phyloP scores from a whole-genome alignment of 345 rosid genomes.

The Tarenaya hassleriana region DNA sequence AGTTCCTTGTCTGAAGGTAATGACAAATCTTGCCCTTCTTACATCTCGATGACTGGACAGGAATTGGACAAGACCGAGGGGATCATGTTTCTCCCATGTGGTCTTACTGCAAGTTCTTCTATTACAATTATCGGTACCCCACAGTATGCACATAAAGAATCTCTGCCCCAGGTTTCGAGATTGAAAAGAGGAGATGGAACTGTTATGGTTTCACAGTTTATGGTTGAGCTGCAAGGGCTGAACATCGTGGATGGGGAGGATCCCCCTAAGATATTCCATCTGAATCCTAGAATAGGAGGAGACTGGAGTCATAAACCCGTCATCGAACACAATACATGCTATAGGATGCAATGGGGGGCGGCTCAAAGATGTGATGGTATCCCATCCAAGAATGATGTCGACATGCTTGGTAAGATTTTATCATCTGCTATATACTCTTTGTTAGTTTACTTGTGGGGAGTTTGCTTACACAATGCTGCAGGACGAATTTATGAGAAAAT shows the following conservation, averaged over 20 bases:
- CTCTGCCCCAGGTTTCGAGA: conserved; percentile 63
- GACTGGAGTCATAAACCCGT: conserved; percentile 87
- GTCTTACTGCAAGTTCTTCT: conserved; percentile 90
- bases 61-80: conserved; percentile 55
- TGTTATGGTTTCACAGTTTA: conserved; percentile 86
- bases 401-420: conserved; percentile 62
- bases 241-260: conserved; percentile 91
- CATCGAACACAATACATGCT: conserved; percentile 96
- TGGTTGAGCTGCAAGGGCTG: conserved; percentile 91
- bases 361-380: conserved; percentile 94
- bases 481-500: too few species aligned
- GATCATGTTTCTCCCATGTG: conserved; percentile 91
- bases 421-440: too few species aligned
- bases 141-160: conserved; percentile 75
- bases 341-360: conserved; percentile 98
- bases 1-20: conserved; percentile 38
- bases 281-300: conserved; percentile 89
- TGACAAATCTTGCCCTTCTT: conserved; percentile 68
- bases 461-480: too few species aligned
- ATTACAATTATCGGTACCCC: conserved; percentile 92
- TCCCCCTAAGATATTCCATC: conserved; percentile 89
- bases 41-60: conserved; percentile 66
- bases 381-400: conserved; percentile 72
- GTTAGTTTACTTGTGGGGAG: too few species aligned
- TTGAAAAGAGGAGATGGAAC: conserved; percentile 40